These are phyloP conservation scores for Phytophthora ohioensis DNA, from an alignment of 352 stramenopile species.

Conservation along the genomic window DNA sequence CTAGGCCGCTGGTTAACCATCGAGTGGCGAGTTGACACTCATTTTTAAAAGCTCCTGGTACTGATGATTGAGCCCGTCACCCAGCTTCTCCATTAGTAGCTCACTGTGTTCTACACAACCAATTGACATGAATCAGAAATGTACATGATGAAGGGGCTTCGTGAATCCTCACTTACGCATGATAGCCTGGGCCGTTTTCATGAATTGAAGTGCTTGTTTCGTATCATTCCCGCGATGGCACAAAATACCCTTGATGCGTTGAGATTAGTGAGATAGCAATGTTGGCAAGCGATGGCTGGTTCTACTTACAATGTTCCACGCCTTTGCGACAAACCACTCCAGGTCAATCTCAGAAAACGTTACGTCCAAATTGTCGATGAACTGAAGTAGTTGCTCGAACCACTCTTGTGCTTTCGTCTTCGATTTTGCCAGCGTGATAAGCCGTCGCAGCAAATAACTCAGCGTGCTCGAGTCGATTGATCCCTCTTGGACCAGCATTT, in stretches of 20 bases:
- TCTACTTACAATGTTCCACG: constrained; percentile 77
- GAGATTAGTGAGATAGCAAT: constrained; percentile 8
- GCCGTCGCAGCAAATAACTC: constrained; percentile 68
- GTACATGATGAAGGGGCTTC: neutral
- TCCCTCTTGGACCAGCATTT: constrained; percentile 63
- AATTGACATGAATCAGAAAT: constrained; percentile 10
- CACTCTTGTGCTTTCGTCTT: constrained; percentile 57
- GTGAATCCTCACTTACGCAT: constrained; percentile 43
- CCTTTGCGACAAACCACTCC: constrained; percentile 81
- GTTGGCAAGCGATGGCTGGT: neutral
- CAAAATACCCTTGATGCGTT: constrained; percentile 42
- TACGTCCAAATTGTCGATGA: constrained; percentile 58
- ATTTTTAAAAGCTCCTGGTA: constrained; percentile 49
- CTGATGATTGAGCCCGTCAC: constrained; percentile 46
- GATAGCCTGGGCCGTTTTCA: constrained; percentile 51
- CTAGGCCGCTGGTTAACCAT: constrained; percentile 3
- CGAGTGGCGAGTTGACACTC: constrained; percentile 16
- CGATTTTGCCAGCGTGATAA: constrained; percentile 61
- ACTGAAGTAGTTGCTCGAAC: constrained; percentile 72
- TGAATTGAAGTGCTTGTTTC: constrained; percentile 49
- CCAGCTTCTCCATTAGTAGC: constrained; percentile 41
- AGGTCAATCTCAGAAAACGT: constrained; percentile 54
- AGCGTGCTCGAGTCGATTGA: constrained; percentile 44
- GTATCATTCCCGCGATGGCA: constrained; percentile 43
- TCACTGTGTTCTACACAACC: constrained; percentile 42